Evolutionary conservation across 139 green algal genomes (phyloP).

Genomic region (Volvox reticuliferus): DNA sequence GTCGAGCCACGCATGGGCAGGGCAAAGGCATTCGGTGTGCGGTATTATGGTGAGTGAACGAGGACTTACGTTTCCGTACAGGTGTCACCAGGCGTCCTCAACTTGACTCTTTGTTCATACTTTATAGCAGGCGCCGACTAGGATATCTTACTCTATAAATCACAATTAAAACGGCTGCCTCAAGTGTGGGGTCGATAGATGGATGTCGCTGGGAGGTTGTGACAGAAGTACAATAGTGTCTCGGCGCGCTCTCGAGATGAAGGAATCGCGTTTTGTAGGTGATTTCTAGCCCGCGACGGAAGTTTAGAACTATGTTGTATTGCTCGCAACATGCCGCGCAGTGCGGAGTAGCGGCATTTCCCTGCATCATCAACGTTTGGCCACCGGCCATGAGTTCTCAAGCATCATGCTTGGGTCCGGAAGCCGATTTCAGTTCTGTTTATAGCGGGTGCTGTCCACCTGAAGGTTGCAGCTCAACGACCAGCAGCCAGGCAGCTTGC

Average conservation of each 20-base stretch:
- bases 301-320: not conserved
- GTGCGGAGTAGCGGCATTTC: not conserved
- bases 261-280: too few relatives aligned
- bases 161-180: too few relatives aligned
- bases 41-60: not conserved
- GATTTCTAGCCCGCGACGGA: too few relatives aligned
- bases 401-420: not conserved
- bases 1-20: not conserved
- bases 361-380: conserved; percentile 18
- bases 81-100: too few relatives aligned
- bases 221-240: too few relatives aligned
- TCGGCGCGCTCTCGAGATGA: too few relatives aligned
- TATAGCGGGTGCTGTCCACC: not conserved
- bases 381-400: not conserved
- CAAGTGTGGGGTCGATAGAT: too few relatives aligned
- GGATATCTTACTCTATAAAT: too few relatives aligned
- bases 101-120: too few relatives aligned
- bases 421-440: not conserved
- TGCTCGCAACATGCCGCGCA: not conserved
- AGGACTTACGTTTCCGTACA: too few relatives aligned
- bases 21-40: not conserved
- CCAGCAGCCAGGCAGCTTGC: not conserved
- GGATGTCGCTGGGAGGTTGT: too few relatives aligned
- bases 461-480: not conserved
- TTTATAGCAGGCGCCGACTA: too few relatives aligned